A percentile compares a stretch with the other conserved stretches of the same genome.
phyloP scores from a whole-genome alignment of 2,329 filamentous ascomycete species.

The Sphaerulina vaccinii region DNA sequence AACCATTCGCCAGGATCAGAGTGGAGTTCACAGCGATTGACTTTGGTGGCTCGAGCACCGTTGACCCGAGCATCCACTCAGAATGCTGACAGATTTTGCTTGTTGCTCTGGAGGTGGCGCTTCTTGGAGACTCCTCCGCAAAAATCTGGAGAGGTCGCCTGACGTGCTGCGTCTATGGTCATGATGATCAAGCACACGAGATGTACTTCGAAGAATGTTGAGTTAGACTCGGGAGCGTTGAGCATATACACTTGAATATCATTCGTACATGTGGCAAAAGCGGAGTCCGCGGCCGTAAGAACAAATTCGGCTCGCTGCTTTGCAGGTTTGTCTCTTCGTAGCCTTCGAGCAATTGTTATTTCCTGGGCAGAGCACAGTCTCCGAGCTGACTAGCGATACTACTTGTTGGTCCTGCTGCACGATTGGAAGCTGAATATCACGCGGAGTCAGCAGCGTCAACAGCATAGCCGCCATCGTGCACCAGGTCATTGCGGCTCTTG shows the following conservation, averaged over 20 bases:
- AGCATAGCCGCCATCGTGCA: neutral
- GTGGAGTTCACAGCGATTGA: conserved; percentile 2
- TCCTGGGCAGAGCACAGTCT: too few species aligned
- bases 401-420: neutral
- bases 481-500: conserved; percentile 3
- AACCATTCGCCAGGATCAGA: neutral
- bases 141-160: neutral
- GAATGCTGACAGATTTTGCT: neutral
- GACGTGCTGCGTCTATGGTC: neutral
- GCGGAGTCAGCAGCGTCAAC: conserved; percentile 2
- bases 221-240: neutral
- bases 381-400: neutral
- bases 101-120: neutral
- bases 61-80: conserved; percentile 7
- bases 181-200: neutral
- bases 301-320: neutral
- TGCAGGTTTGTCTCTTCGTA: neutral
- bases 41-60: conserved; percentile 12
- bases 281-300: neutral
- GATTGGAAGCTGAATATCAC: too few species aligned
- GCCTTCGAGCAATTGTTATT: too few species aligned
- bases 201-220: too few species aligned
- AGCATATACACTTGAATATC: neutral
- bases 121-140: neutral
- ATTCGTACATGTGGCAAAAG: neutral